These are phyloP conservation scores for Phallus indusiatus DNA, from an alignment of 768 basidiomycete genomes.

Conservation along the genomic window DNA sequence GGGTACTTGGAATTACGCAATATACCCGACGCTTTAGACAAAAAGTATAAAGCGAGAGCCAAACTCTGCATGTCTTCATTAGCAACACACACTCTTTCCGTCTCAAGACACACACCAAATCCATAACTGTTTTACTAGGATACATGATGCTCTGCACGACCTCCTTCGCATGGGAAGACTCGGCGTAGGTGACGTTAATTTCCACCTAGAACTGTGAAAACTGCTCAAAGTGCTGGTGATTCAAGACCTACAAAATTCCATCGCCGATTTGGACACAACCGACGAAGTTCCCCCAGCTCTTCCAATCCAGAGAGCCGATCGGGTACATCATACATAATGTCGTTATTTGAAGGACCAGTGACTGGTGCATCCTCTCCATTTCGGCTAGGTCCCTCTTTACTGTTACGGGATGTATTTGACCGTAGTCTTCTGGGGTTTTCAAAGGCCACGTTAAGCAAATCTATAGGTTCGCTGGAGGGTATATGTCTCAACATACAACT, in stretches of 20 bases:
- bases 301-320: slow-evolving; percentile 76
- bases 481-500: slow-evolving; percentile 43
- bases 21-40: slow-evolving; percentile 69
- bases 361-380: slow-evolving; percentile 29
- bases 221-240: background rate
- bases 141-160: slow-evolving; percentile 64
- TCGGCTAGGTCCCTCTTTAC: slow-evolving; percentile 24
- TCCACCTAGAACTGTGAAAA: slow-evolving; percentile 49
- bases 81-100: background rate
- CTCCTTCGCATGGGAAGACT: slow-evolving; percentile 48
- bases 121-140: slow-evolving; percentile 80
- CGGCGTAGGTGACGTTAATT: slow-evolving; percentile 25
- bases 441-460: slow-evolving; percentile 88
- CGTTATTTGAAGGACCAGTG: background rate
- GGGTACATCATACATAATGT: slow-evolving; percentile 63
- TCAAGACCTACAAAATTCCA: slow-evolving; percentile 76
- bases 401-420: slow-evolving; percentile 36
- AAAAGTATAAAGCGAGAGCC: slow-evolving; percentile 87
- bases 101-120: slow-evolving; percentile 50
- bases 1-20: slow-evolving; percentile 31
- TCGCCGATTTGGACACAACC: slow-evolving; percentile 62
- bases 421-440: slow-evolving; percentile 83
- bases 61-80: slow-evolving; percentile 54
- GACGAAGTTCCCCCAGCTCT: slow-evolving; percentile 68
- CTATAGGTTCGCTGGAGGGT: slow-evolving; percentile 72